Conservation (phyloP, 768 basidiomycete genomes). For the Galerina sulciceps region DNA sequence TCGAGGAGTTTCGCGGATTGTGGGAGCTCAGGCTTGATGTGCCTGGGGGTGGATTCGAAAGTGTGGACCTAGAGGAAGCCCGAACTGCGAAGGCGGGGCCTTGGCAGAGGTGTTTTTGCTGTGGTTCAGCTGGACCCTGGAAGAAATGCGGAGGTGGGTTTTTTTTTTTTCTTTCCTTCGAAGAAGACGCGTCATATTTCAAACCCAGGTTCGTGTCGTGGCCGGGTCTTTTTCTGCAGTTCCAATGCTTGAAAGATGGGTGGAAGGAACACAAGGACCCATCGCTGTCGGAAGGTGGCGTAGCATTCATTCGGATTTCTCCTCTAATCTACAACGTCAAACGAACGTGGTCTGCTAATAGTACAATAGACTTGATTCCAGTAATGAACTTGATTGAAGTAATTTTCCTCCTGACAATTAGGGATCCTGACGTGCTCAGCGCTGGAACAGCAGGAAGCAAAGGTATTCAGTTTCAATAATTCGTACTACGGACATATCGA, state of each 20-base stretch:
- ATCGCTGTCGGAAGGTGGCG: conserved; percentile 17
- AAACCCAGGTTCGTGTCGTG: conserved; percentile 19
- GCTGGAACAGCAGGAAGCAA: too few relatives aligned
- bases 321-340: background rate
- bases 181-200: too few relatives aligned
- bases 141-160: conserved; percentile 37
- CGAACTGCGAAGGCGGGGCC: conserved; percentile 39
- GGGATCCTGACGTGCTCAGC: too few relatives aligned
- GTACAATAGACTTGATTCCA: too few relatives aligned
- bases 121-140: conserved; percentile 37
- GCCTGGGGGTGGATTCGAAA: conserved; percentile 38
- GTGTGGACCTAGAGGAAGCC: conserved; percentile 36
- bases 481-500: too few relatives aligned
- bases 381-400: too few relatives aligned
- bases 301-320: too few relatives aligned
- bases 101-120: conserved; percentile 42
- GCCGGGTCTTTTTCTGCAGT: conserved; percentile 29
- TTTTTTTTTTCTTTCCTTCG: background rate
- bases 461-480: too few relatives aligned
- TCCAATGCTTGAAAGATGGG: conserved; percentile 27
- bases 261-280: conserved; percentile 32
- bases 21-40: conserved; percentile 41
- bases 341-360: too few relatives aligned
- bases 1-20: conserved; percentile 37
- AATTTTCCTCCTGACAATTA: too few relatives aligned